Evolutionary conservation across 108 stramenopile species (phyloP), one percentile per base, ranked within the genome.

Genomic region (Cyclotella atomus): DNA sequence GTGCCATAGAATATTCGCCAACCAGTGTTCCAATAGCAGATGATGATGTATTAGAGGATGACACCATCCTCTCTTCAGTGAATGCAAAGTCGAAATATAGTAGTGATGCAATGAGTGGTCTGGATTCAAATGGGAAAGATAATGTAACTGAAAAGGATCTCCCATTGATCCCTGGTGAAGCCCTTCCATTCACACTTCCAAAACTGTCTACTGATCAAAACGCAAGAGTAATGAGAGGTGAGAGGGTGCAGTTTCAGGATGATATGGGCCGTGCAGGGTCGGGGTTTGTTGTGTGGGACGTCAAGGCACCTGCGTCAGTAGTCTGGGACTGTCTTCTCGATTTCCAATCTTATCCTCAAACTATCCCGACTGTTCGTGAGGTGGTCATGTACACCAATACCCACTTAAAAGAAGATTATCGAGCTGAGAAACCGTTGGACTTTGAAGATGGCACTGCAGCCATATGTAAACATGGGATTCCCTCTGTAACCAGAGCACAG

Each of bases 321-420:
- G 88, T 95, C 1, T 95, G 94, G 94, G 91, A 95, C 66, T 85
- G 87, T 41, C 72, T 95, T 25, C 81, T 95, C n/a, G 91, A 95
- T 70, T 95, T 95, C 82, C 79, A 89, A 64, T 81, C 87, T 7
- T 95, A 95, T 56, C 90, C 91, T 24, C 77, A 91, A 65, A 85
- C 83, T 34, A 95, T 95, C 50, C 86, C 87, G 12, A 95, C 94
- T 5, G 94, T 95, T 2, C 71, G 89, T 36, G 79, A 84, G 69
- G 91, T 95, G 73, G 75, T 83, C 25, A 85, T 95, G 75, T 95
- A 88, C 70, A 91, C 94, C 8, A 89, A 83, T 56, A 88, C 85
- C 28, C 85, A 90, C 25, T 71, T 95, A 33, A 85, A 86, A 50
- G 75, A 77, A 59, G 83, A 87, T 34, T 91, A 83, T 54, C 44